Conservation (phyloP, 2,329 filamentous ascomycete genomes). For the Ceratocystis huliohia region DNA sequence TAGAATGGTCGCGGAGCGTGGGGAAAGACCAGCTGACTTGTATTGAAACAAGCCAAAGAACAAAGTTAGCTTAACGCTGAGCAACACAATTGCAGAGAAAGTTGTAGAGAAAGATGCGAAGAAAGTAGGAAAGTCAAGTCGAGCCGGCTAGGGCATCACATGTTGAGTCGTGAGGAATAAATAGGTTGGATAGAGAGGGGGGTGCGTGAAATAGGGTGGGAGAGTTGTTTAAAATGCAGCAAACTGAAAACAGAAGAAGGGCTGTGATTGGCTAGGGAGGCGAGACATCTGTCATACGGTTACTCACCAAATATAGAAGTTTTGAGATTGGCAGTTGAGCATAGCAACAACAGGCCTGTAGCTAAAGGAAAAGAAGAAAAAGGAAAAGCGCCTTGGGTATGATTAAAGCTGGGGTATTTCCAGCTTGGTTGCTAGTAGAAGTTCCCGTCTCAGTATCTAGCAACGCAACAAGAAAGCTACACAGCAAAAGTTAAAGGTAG, state of each 20-base stretch:
- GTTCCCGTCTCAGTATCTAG: too few species aligned
- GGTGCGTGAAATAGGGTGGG: not conserved
- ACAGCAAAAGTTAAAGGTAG: too few species aligned
- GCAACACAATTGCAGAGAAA: too few species aligned
- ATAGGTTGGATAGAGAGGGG: not conserved
- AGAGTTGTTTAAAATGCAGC: not conserved
- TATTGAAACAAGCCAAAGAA: too few species aligned
- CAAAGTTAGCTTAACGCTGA: too few species aligned
- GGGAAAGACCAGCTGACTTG: too few species aligned
- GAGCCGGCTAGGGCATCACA: not conserved
- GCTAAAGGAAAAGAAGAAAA: not conserved
- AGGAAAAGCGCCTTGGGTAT: not conserved
- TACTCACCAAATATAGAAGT: slow-evolving; percentile 14
- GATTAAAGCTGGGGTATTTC: not conserved
- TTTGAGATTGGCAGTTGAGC: not conserved
- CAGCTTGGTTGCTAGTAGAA: too few species aligned
- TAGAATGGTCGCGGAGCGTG: too few species aligned
- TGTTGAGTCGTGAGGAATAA: not conserved
- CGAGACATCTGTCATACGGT: slow-evolving; percentile 3
- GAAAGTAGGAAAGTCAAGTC: too few species aligned
- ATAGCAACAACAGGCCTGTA: slow-evolving; percentile 4
- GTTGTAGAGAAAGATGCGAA: not conserved
- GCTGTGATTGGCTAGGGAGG: slow-evolving; percentile 1
- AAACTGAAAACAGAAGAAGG: slow-evolving; percentile 3
- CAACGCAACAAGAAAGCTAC: too few species aligned